Evolutionary conservation across 2,329 filamentous ascomycete species (phyloP).

Genomic region (Fusarium burgessii): DNA sequence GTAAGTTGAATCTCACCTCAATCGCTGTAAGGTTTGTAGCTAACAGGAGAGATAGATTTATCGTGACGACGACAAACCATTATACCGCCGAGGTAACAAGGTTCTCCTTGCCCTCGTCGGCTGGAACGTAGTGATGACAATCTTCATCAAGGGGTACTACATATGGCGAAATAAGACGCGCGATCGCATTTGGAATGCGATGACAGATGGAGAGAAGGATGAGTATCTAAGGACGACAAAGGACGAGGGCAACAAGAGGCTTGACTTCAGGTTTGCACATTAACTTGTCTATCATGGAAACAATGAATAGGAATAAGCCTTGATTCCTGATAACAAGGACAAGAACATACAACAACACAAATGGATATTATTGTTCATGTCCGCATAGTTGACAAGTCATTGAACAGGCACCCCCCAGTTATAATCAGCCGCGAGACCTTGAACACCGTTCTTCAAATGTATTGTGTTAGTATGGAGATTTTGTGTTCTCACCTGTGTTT

Average conservation of each 20-base stretch:
- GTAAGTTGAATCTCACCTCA: background rate
- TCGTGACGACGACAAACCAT: constrained; percentile 50
- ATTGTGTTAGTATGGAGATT: too few relatives aligned
- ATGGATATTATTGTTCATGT: too few relatives aligned
- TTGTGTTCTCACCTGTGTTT: too few relatives aligned
- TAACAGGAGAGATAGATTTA: constrained; percentile 51
- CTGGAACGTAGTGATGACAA: constrained; percentile 62
- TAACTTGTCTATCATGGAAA: constrained; percentile 6
- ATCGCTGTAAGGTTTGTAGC: rapidly evolving
- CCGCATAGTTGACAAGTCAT: too few relatives aligned
- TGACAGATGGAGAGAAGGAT: constrained; percentile 56
- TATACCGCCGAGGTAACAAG: constrained; percentile 60
- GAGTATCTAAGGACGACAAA: constrained; percentile 53
- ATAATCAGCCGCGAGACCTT: too few relatives aligned
- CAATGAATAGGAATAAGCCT: background rate
- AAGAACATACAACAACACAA: too few relatives aligned
- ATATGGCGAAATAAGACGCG: constrained; percentile 59
- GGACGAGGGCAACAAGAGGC: constrained; percentile 59
- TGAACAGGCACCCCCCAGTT: too few relatives aligned
- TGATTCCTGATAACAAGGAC: too few relatives aligned
- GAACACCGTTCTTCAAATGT: too few relatives aligned
- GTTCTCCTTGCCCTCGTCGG: constrained; percentile 61
- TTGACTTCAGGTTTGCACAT: constrained; percentile 58
- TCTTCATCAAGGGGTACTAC: constrained; percentile 65
- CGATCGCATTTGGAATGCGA: constrained; percentile 59